phyloP scores from a whole-genome alignment of 768 basidiomycete species.

The Heimioporus sp. region DNA sequence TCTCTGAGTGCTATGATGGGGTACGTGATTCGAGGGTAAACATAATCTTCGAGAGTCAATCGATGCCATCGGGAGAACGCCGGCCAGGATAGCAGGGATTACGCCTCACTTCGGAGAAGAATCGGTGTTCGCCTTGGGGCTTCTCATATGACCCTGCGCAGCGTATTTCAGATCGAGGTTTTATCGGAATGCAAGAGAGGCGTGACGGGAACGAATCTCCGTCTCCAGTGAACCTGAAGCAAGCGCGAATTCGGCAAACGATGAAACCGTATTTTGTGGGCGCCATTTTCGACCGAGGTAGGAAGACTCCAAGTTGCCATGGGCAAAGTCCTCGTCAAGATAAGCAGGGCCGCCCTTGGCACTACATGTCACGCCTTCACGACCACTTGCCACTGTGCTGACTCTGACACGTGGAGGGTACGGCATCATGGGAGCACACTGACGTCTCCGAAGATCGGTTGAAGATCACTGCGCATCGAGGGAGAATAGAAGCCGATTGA shows the following conservation, averaged over 20 bases:
- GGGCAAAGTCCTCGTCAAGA: neutral
- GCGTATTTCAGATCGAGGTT: conserved; percentile 21
- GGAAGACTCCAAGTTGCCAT: neutral
- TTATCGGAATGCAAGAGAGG: conserved; percentile 10
- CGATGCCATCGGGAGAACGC: conserved; percentile 31
- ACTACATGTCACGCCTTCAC: too few relatives aligned
- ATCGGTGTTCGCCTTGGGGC: conserved; percentile 6
- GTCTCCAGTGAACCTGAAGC: conserved; percentile 17
- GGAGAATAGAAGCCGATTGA: conserved; percentile 26
- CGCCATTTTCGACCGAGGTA: conserved; percentile 6
- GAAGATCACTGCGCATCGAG: conserved; percentile 28
- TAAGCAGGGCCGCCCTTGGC: neutral
- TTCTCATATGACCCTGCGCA: conserved; percentile 18
- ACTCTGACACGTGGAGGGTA: conserved; percentile 10
- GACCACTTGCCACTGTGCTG: neutral
- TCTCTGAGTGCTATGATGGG: conserved; percentile 15
- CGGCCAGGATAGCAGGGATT: conserved; percentile 11
- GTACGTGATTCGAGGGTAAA: conserved; percentile 30
- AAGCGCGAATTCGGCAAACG: conserved; percentile 20
- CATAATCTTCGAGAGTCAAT: conserved; percentile 20
- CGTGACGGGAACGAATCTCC: conserved; percentile 26
- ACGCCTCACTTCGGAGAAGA: conserved; percentile 15
- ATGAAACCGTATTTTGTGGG: conserved; percentile 4
- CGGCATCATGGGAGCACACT: conserved; percentile 6
- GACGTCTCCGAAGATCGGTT: conserved; percentile 23